phyloP scores from a whole-genome alignment of 495 filamentous ascomycete species.

The Cudoniella acicularis region DNA sequence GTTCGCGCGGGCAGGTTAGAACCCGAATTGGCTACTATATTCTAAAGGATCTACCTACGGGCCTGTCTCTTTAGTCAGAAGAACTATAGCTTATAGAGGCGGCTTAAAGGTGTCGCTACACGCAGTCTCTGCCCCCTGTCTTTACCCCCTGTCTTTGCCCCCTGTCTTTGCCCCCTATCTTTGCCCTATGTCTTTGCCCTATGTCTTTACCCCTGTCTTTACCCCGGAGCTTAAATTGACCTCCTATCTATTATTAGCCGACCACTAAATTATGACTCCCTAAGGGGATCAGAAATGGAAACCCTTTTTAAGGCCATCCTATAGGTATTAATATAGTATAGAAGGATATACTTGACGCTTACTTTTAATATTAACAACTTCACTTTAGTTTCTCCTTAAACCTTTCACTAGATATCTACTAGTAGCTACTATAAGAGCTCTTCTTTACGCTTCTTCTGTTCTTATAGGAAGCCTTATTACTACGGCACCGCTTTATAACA shows the following conservation, averaged over 20 bases:
- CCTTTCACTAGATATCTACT: neutral
- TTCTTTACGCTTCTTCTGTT: conserved; percentile 11
- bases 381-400: conserved; percentile 2
- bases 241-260: conserved; percentile 12
- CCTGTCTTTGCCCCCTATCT: no score
- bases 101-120: neutral
- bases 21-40: conserved; percentile 5
- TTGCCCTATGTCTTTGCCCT: neutral
- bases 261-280: neutral
- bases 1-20: conserved; percentile 3
- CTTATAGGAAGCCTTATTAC: neutral
- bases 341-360: conserved; percentile 1
- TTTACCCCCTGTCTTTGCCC: no score
- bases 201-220: neutral
- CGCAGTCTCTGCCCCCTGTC: no score
- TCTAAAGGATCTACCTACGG: conserved; percentile 5
- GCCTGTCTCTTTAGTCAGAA: conserved; percentile 5
- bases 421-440: neutral
- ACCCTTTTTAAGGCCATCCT: neutral
- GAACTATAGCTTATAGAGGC: neutral
- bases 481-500: conserved; percentile 3
- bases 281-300: conserved; percentile 7
- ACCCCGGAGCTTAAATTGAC: conserved; percentile 5
- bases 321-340: conserved; percentile 6
- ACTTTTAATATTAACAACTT: neutral